Evolutionary conservation across 1,139 yeast species (phyloP).

Genomic region (Kodamaea fungicola): DNA sequence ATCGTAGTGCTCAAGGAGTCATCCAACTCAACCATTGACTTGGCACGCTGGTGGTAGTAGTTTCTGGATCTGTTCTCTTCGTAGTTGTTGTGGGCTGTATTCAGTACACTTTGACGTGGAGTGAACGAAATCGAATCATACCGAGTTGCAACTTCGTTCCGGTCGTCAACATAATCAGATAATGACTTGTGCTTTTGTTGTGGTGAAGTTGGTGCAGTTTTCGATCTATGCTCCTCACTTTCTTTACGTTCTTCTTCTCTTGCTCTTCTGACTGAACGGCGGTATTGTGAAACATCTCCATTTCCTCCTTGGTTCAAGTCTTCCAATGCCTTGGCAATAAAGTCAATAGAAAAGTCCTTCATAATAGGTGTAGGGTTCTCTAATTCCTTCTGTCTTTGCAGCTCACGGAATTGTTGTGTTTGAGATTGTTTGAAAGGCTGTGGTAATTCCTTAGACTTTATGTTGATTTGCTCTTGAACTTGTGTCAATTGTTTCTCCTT

Average conservation of each 20-base stretch:
- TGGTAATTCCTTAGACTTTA: slow-evolving; percentile 33
- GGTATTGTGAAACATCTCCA: slow-evolving; percentile 48
- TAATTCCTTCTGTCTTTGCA: not conserved
- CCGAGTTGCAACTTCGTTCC: slow-evolving; percentile 37
- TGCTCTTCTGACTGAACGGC: slow-evolving; percentile 35
- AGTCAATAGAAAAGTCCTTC: slow-evolving; percentile 47
- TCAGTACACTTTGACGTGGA: slow-evolving; percentile 10
- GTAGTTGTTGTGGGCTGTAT: not conserved
- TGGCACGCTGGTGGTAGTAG: slow-evolving; percentile 27
- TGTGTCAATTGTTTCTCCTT: slow-evolving; percentile 33
- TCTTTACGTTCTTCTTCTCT: slow-evolving; percentile 10
- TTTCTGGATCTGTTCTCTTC: not conserved
- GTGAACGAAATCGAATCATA: slow-evolving; percentile 34
- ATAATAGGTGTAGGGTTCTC: slow-evolving; percentile 30
- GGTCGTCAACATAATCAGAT: slow-evolving; percentile 35
- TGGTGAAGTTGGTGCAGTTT: slow-evolving; percentile 20
- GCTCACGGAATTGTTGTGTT: slow-evolving; percentile 9
- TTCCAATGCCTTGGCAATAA: slow-evolving; percentile 58
- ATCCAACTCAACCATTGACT: slow-evolving; percentile 35
- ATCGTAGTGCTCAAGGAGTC: slow-evolving; percentile 15
- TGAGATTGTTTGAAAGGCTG: slow-evolving; percentile 3
- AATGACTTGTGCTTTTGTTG: slow-evolving; percentile 14
- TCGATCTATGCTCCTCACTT: slow-evolving; percentile 8
- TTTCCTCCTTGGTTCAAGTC: slow-evolving; percentile 65
- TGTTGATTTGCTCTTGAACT: slow-evolving; percentile 40